phyloP scores from a whole-genome alignment of 2,329 filamentous ascomycete genomes.

The Acephala macrosclerotiorum region DNA sequence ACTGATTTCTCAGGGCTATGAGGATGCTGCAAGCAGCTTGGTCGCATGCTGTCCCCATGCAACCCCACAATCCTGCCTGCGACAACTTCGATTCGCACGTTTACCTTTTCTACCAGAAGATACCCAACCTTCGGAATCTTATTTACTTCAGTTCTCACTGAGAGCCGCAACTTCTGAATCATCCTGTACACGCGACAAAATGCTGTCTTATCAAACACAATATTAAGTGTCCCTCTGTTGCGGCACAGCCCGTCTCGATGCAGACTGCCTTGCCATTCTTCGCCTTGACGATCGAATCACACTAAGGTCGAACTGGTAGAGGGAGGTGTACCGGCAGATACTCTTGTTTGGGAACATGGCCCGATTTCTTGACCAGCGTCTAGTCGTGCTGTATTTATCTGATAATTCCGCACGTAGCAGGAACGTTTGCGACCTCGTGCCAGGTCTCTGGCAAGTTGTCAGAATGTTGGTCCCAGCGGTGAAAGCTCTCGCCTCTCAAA shows the following conservation, averaged over 20 bases:
- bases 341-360: background rate
- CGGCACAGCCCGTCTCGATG: background rate
- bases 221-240: background rate
- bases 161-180: background rate
- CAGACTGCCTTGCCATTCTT: background rate
- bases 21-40: no score
- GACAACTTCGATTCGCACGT: no score
- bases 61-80: no score
- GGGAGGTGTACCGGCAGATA: background rate
- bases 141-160: background rate
- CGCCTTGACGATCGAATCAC: background rate
- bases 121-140: no score
- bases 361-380: conserved; percentile 1
- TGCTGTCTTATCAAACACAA: background rate
- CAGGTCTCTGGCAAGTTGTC: background rate
- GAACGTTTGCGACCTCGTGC: background rate
- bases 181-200: background rate
- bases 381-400: conserved; percentile 4
- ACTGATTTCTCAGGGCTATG: no score
- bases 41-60: no score
- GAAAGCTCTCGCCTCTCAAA: background rate
- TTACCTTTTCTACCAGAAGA: no score
- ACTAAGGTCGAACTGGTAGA: background rate
- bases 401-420: background rate
- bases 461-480: background rate